Evolutionary conservation across 768 basidiomycete genomes (phyloP).

Genomic region (Erythrobasidium yunnanense): DNA sequence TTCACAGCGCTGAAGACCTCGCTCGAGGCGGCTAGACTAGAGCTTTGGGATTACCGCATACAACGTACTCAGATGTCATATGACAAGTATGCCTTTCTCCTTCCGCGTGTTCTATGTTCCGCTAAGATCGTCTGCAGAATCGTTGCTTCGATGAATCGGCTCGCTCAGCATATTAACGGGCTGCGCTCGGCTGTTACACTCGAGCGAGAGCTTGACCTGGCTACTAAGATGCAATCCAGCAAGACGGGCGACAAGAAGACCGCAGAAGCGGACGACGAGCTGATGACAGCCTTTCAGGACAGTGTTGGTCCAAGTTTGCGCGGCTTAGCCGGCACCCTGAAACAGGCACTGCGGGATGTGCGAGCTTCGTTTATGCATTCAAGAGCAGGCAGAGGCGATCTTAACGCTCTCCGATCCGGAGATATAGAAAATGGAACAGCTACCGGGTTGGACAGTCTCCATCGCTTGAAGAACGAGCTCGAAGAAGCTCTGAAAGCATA

Average conservation of each 20-base stretch:
- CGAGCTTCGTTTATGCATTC: constrained; percentile 52
- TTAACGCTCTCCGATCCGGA: neutral
- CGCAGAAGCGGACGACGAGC: constrained; percentile 8
- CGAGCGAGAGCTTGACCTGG: constrained; percentile 55
- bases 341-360: constrained; percentile 51
- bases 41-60: constrained; percentile 47
- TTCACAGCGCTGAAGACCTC: constrained; percentile 83
- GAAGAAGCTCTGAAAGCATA: constrained; percentile 37
- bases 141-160: constrained; percentile 69
- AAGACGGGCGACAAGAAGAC: neutral
- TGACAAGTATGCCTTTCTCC: constrained; percentile 10
- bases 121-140: neutral
- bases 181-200: constrained; percentile 70
- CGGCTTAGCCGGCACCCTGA: constrained; percentile 8
- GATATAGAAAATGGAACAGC: constrained; percentile 16
- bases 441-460: constrained; percentile 23
- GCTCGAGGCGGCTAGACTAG: constrained; percentile 73
- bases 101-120: neutral
- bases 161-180: constrained; percentile 89
- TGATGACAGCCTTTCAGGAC: constrained; percentile 26
- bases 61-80: constrained; percentile 30
- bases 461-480: constrained; percentile 33
- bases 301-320: constrained; percentile 25
- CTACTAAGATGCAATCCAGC: constrained; percentile 33
- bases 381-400: neutral